Evolutionary conservation across 805 yeast genomes (phyloP).

Genomic region (Suhomyces sp.): DNA sequence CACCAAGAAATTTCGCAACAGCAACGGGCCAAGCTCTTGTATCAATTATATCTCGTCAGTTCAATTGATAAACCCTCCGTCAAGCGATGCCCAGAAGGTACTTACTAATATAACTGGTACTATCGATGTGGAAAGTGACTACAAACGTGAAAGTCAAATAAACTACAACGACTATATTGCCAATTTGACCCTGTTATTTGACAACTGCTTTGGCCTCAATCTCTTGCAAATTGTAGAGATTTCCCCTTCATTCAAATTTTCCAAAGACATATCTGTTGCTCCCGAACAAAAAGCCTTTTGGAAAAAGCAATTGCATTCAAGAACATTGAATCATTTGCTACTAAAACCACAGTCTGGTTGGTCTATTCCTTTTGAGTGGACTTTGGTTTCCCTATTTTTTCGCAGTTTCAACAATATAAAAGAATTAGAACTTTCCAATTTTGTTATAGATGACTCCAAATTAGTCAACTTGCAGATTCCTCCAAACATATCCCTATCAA

Average conservation of each 20-base stretch:
- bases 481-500: conserved; percentile 11
- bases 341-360: conserved; percentile 47
- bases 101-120: conserved; percentile 36
- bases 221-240: conserved; percentile 43
- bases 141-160: conserved; percentile 12
- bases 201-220: conserved; percentile 46
- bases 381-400: conserved; percentile 46
- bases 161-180: conserved; percentile 25
- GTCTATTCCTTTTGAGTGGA: conserved; percentile 48
- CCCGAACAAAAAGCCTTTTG: background rate
- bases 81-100: conserved; percentile 17
- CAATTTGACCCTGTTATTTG: conserved; percentile 32
- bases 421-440: conserved; percentile 42
- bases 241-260: conserved; percentile 48
- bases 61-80: conserved; percentile 35
- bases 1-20: conserved; percentile 17
- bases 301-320: conserved; percentile 9
- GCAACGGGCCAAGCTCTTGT: conserved; percentile 26
- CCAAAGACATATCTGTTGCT: background rate
- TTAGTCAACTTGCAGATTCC: conserved; percentile 9
- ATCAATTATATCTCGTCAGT: conserved; percentile 29
- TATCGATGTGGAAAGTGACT: conserved; percentile 27
- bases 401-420: conserved; percentile 38
- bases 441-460: conserved; percentile 45
- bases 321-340: conserved; percentile 31